Evolutionary conservation across 2,329 filamentous ascomycete genomes (phyloP), one percentile per base, ranked within the genome.

Genomic region (Talaromyces sp.): DNA sequence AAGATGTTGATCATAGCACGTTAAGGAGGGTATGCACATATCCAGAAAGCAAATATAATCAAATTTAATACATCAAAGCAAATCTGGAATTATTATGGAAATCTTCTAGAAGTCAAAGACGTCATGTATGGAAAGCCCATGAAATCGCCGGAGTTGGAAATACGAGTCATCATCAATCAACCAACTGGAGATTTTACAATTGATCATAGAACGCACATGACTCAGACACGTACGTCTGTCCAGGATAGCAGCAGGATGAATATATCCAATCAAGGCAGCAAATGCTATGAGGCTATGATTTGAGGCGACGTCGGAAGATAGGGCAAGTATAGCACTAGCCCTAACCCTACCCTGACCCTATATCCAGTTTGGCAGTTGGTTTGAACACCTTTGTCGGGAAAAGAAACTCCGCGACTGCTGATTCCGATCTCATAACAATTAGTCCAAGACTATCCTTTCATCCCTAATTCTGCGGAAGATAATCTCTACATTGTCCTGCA

Each of bases 91-190:
- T 56, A 36, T 22, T n/a, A 38, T 56, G 31, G 53, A 56, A 38
- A n/a, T 15, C 6, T 22, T 51, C 3, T 13, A 60, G 19, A 19
- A 61, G 59, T 61, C 59, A 22, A 51, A 40, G 59, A 61, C 47
- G 47, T 53, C 45, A 61, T 61, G n/a, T n/a, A 19, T 2, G n/a
- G 27, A 40, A 15, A 17, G 15, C 29, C 34, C 8, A 45, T 40
- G 36, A 31, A 17, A 51, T 40, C 59, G 59, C 47, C 45, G 59
- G 47, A 17, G 17, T 61, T 61, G 59, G 47, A 40, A 61, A 61
- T 61, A 61, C 31, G 36, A 19, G 51, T 19, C 51, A 47, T 59
- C 19, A 19, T 29, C 22, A 25, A 60, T 11, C 53, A 22, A 36
- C 53, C n/a, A 22, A 22, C 53, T 31, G 53, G n/a, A 56, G 53